phyloP scores from a whole-genome alignment of 441 rosid species.

The Erodium texanum region DNA sequence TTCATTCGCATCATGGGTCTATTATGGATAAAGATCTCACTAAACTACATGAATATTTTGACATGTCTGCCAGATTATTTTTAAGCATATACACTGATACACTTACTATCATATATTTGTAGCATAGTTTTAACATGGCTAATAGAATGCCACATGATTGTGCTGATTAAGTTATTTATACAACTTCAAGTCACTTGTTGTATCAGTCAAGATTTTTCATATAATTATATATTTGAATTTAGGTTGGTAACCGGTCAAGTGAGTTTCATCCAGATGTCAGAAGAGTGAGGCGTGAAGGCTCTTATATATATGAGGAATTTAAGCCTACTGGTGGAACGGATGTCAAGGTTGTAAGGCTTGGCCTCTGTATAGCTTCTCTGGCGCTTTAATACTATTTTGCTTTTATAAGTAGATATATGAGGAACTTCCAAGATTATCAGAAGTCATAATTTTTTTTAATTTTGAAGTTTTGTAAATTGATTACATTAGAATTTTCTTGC shows the following conservation, averaged over 20 bases:
- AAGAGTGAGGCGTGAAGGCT: conserved; percentile 96
- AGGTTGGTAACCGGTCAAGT: conserved; percentile 97
- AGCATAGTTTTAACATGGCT: neutral
- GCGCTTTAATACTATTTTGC: neutral
- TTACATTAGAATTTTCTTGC: conserved; percentile 17
- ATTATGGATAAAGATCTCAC: neutral
- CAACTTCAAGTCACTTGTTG: conserved; percentile 2
- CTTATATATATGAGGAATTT: conserved; percentile 99
- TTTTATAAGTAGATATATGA: conserved; percentile 1
- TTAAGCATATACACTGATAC: neutral
- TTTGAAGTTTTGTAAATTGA: conserved; percentile 10
- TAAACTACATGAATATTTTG: neutral
- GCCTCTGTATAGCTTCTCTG: neutral
- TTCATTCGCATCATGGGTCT: neutral
- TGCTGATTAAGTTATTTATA: neutral
- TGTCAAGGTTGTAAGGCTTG: conserved; percentile 63
- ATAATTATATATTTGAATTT: conserved; percentile 14
- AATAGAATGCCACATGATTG: neutral
- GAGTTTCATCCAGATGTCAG: conserved; percentile 97
- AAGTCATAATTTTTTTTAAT: neutral
- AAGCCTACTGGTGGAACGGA: conserved; percentile 99
- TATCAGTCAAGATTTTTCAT: neutral
- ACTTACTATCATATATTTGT: neutral
- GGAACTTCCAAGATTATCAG: conserved; percentile 7
- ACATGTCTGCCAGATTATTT: neutral